These are phyloP conservation scores for Spergularia azorica DNA, from an alignment of 179 eudicot species.

Conservation along the genomic window DNA sequence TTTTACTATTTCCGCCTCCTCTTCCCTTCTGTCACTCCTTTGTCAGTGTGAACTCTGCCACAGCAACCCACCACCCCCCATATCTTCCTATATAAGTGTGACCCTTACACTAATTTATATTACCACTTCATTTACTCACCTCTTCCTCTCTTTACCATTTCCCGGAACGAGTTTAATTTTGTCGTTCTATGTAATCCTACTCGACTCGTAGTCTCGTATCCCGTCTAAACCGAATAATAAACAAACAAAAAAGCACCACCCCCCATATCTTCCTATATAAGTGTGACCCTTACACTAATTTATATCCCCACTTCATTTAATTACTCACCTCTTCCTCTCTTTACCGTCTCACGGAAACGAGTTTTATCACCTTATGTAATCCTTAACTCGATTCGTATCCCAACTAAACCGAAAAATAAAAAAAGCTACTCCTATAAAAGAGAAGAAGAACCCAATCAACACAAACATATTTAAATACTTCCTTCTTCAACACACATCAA, in stretches of 20 bases:
- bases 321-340: background rate
- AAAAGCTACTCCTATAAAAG: no score
- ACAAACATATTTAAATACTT: background rate
- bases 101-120: background rate
- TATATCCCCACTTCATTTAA: no score
- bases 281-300: background rate
- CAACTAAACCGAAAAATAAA: no score
- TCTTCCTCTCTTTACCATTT: background rate
- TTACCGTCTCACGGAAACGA: background rate
- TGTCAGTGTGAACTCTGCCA: conserved; percentile 6
- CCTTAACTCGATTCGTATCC: no score
- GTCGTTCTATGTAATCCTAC: no score
- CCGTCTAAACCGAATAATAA: no score
- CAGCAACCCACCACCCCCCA: background rate
- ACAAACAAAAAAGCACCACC: background rate
- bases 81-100: background rate
- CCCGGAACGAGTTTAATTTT: background rate
- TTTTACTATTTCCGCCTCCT: no score
- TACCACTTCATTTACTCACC: background rate
- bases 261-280: background rate
- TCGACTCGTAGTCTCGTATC: no score
- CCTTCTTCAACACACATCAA: background rate
- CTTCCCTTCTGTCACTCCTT: background rate
- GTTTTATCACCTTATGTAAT: no score
- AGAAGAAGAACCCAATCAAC: background rate